phyloP scores from a whole-genome alignment of 495 filamentous ascomycete species.

The Penicillium riverlandense region DNA sequence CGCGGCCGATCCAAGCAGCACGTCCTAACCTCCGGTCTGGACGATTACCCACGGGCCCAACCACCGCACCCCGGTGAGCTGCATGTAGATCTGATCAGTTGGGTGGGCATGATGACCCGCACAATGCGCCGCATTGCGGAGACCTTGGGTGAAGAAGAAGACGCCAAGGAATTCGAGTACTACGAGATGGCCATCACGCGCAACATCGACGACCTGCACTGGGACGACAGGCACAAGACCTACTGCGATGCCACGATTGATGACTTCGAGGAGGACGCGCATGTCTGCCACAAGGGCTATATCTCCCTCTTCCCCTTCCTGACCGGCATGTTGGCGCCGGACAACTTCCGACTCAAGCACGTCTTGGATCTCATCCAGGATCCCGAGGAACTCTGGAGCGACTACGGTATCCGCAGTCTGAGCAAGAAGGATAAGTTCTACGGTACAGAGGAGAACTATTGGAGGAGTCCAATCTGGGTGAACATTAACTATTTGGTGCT shows the following conservation, averaged over 20 bases:
- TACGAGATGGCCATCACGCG: conserved; percentile 71
- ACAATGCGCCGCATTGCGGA: conserved; percentile 71
- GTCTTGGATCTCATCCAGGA: conserved; percentile 72
- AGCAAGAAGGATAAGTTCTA: conserved; percentile 79
- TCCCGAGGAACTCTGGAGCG: conserved; percentile 79
- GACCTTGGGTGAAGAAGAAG: conserved; percentile 63
- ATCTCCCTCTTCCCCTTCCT: conserved; percentile 92
- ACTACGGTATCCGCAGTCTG: conserved; percentile 77
- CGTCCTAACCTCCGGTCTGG: conserved; percentile 85
- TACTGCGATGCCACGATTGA: conserved; percentile 97
- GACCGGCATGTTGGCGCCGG: conserved; percentile 64
- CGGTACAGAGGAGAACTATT: conserved; percentile 92
- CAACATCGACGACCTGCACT: conserved; percentile 93
- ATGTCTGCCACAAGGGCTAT: conserved; percentile 96
- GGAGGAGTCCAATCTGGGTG: conserved; percentile 93
- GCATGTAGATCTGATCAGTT: conserved; percentile 89
- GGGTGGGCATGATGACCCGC: conserved; percentile 92
- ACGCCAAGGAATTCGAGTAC: conserved; percentile 61
- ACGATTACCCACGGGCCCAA: conserved; percentile 91
- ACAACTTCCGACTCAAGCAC: conserved; percentile 63
- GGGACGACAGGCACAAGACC: conserved; percentile 67
- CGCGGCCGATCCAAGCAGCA: conserved; percentile 82
- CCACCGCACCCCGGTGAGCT: conserved; percentile 98
- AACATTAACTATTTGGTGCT: conserved; percentile 94
- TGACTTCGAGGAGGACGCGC: conserved; percentile 81